Evolutionary conservation across 176 grass and related monocot species (phyloP).

Genomic region (Oryza brachyantha): DNA sequence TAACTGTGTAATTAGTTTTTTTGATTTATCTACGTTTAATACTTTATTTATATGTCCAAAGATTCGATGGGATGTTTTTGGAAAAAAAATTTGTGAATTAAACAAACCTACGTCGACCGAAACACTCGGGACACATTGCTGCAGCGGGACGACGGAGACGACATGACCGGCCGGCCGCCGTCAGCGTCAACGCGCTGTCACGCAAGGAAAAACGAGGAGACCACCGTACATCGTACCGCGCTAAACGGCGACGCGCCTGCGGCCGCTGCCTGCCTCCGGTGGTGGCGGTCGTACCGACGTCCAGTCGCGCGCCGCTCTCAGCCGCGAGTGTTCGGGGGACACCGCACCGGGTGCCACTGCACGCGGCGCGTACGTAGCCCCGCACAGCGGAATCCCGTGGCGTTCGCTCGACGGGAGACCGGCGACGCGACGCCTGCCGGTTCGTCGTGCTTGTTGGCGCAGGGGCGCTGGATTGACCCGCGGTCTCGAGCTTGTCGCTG

Average conservation of each 20-base stretch:
- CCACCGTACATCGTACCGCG: background rate
- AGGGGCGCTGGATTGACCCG: background rate
- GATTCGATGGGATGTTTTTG: too few relatives aligned
- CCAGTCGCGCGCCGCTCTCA: background rate
- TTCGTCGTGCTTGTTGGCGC: constrained; percentile 26
- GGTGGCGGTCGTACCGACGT: background rate
- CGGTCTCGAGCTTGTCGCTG: constrained; percentile 9
- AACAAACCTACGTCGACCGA: background rate
- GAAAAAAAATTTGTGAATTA: too few relatives aligned
- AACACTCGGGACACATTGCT: constrained; percentile 20
- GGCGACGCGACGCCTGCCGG: constrained; percentile 40
- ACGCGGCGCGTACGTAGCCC: constrained; percentile 5
- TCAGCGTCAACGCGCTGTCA: constrained; percentile 23
- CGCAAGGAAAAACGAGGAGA: constrained; percentile 18
- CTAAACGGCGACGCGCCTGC: constrained; percentile 7
- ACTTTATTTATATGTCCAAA: too few relatives aligned
- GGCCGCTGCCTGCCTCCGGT: background rate
- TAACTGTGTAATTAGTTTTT: too few relatives aligned
- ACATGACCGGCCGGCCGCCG: constrained; percentile 35
- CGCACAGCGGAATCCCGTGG: background rate
- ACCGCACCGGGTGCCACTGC: background rate
- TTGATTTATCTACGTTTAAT: too few relatives aligned
- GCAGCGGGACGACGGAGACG: constrained; percentile 18
- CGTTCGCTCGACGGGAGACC: constrained; percentile 24
- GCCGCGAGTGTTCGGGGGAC: background rate